Evolutionary conservation across 2,329 filamentous ascomycete genomes (phyloP), one percentile per base, ranked within the genome.

Genomic region (Claviceps maximensis): DNA sequence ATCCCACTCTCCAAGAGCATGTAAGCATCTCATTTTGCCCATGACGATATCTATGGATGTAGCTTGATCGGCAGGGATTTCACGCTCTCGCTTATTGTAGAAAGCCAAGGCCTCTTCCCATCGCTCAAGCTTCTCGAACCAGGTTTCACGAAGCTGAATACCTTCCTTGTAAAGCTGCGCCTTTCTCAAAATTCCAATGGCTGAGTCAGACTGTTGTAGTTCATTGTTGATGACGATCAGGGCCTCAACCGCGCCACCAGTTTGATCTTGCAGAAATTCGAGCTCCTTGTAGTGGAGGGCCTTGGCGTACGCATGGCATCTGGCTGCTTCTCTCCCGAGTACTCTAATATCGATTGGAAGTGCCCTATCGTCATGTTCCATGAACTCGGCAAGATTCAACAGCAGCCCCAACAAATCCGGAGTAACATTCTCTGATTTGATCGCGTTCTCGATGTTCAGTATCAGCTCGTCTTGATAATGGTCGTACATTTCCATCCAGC

Each of bases 201-300:
- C 94, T 33, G 93, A 94, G 69, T 99, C 93, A 8, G 93, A 96
- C 67, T 99, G 93, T 67, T 98, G 93, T 7, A 99, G 79, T 66
- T 98, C 91, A 65, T 99, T 98, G 71, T 99, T 99, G 74, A 99
- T 98, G 57, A 91, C 93, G 61, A 99, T 99, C 55, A 99, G 75
- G 8, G 94, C 94, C 69, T 99, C 93, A 1, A 98, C 93, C 2
- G 91, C 90, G 54, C 87, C 88, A 19, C 89, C 89, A 66, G 91
- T 97, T 67, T 97, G 93, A 65, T 98, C 94, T 60, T 96, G 91
- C 55, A 97, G 81, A 67, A 98, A 99, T 65, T 99, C 94, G 0
- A 98, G 76, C 68, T 99, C 93, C 66, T 99, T 99, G 73, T 98
- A 99, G 64, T 99, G 93, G 41, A 99, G 74, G 10, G 93, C 93